Evolutionary conservation across 257 asterid species (phyloP).

Genomic region (Coffea eugenioides): DNA sequence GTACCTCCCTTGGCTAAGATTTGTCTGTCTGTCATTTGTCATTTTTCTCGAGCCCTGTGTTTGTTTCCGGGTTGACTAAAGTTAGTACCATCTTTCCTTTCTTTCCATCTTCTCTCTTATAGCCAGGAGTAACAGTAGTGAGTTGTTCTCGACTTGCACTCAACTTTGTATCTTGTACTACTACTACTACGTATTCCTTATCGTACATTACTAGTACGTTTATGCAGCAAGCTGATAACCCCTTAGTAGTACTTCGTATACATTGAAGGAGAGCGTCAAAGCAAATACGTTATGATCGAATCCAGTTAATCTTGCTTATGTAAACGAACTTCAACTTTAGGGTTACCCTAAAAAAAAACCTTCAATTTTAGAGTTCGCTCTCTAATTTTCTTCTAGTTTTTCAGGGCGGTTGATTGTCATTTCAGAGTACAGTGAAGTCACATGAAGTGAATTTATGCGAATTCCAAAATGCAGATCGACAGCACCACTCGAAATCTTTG

Average conservation of each 20-base stretch:
- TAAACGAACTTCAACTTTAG: too few species aligned
- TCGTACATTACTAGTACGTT: too few species aligned
- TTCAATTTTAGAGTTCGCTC: background rate
- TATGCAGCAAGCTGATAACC: too few species aligned
- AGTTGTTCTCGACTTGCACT: background rate
- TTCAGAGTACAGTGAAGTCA: background rate
- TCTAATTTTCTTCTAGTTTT: too few species aligned
- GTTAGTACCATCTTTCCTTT: background rate
- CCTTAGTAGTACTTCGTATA: too few species aligned
- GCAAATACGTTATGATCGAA: too few species aligned
- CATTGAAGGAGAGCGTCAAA: too few species aligned
- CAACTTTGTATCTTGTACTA: background rate
- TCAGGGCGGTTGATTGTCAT: background rate
- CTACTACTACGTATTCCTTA: background rate
- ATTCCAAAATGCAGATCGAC: background rate
- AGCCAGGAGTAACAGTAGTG: background rate
- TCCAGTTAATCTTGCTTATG: too few species aligned
- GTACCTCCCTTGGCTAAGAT: background rate
- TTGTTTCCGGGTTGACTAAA: conserved; percentile 16
- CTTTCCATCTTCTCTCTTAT: background rate
- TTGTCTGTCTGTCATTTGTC: background rate
- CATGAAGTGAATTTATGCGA: background rate
- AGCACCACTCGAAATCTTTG: too few species aligned
- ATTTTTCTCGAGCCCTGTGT: conserved; percentile 26
- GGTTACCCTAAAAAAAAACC: too few species aligned